A percentile compares a stretch with the other conserved stretches of the same genome.
Evolutionary conservation across 2,329 filamentous ascomycete genomes (phyloP).

Genomic region (Sordariomycetes sp.): DNA sequence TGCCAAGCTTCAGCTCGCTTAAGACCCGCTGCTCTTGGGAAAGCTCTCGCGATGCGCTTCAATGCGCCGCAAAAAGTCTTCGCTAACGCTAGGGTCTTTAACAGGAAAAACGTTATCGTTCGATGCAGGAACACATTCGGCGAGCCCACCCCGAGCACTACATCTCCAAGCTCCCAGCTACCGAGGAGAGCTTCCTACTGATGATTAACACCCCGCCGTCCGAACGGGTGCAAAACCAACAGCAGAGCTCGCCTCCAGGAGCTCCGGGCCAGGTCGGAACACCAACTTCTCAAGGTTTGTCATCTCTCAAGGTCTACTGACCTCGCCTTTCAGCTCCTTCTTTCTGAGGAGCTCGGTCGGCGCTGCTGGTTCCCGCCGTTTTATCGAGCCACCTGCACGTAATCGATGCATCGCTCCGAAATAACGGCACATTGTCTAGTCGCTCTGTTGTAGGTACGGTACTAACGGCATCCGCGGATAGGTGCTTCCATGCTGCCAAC

Average conservation of each 20-base stretch:
- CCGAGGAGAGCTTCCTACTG: slow-evolving; percentile 90
- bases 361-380: neutral
- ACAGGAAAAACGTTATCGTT: slow-evolving; percentile 91
- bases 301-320: slow-evolving; percentile 7
- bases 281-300: slow-evolving; percentile 9
- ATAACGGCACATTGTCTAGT: neutral
- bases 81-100: slow-evolving; percentile 1
- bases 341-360: neutral
- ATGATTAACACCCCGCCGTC: slow-evolving; percentile 89
- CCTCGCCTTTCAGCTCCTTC: neutral
- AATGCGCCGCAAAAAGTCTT: neutral
- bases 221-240: slow-evolving; percentile 38
- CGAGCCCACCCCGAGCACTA: slow-evolving; percentile 95
- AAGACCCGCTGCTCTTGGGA: neutral
- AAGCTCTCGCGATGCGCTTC: neutral
- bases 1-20: neutral
- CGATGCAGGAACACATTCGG: slow-evolving; percentile 98
- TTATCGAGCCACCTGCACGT: neutral
- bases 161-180: slow-evolving; percentile 93
- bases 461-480: slow-evolving; percentile 1
- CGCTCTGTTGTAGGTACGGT: neutral
- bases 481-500: slow-evolving; percentile 14
- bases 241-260: slow-evolving; percentile 13
- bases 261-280: slow-evolving; percentile 17
- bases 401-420: neutral